Base-by-base conservation (phyloP, 441 rosid genomes). In the Manihot esculenta region DNA sequence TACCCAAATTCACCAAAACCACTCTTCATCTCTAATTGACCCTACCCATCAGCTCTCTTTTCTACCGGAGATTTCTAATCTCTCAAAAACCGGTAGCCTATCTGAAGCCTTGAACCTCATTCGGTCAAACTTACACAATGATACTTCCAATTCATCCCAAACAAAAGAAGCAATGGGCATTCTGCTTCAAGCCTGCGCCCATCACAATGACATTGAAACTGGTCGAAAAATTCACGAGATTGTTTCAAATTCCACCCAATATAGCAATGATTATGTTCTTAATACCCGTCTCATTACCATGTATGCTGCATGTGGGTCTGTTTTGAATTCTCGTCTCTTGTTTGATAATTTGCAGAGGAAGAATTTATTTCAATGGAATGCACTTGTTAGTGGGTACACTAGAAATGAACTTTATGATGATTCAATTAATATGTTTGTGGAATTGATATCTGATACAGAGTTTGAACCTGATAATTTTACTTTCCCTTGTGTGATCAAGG, bases 341-440 rank as follows among this genome's bases (percentile, higher is more conserved):
- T 85, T 89, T 62, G 85, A 88, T 77, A 58, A 63, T 55, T 75
- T 86, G 54, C 62, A 48, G 24, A 74, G 62, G 23, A 89, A 77
- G 83, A 88, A 86, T 78, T 79, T 87, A 80, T 84, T 87, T 64
- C 84, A 78, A 68, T 88, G 96, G 93, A 90, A 88, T 80, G 89
- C 90, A 58, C 67, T 90, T 72, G 71, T 90, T 72, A 88, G 93
- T 72, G 92, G 83, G 63, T 84, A 76, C 71, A 65, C 88, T 18
- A 84, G 81, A 77, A 86, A 88, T 74, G 86, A 77, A 76, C 81
- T 85, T 76, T 81, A 79, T 68, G 45, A 51, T 38, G 82, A 86
- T 11, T 83, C 84, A 0, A 45, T 86, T 70, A 73, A 72, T 64
- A 55, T 79, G 80, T 90, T 85, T 80, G 74, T 83, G 20, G 75